Conservation (phyloP, 2,329 filamentous ascomycete genomes). For the Alternaria consortialis region DNA sequence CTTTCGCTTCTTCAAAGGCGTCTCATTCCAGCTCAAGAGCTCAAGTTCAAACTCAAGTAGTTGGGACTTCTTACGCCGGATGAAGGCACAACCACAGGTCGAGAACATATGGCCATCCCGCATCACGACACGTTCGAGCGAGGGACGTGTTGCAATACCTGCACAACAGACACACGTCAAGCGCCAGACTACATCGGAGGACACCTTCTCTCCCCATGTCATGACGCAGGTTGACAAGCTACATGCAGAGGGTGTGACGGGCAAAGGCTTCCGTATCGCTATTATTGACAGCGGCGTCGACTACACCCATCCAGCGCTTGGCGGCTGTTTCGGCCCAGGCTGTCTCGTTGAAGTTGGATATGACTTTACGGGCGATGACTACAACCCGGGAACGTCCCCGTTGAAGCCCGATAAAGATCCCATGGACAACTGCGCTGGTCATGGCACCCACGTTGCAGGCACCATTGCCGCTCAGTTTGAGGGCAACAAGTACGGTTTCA, state of each 20-base stretch:
- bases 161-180: conserved; percentile 13
- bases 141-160: background rate
- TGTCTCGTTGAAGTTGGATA: conserved; percentile 67
- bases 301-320: conserved; percentile 70
- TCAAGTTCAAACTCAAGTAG: conserved; percentile 11
- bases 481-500: conserved; percentile 28
- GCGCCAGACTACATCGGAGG: conserved; percentile 11
- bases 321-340: conserved; percentile 69
- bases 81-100: conserved; percentile 5
- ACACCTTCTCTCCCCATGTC: conserved; percentile 38
- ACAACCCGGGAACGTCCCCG: conserved; percentile 43
- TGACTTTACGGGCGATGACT: conserved; percentile 66
- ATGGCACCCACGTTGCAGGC: conserved; percentile 65
- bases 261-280: conserved; percentile 57
- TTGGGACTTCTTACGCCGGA: background rate
- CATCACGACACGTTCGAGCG: conserved; percentile 11
- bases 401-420: conserved; percentile 62
- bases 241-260: conserved; percentile 57
- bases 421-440: conserved; percentile 61
- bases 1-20: conserved; percentile 28
- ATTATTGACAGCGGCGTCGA: conserved; percentile 60
- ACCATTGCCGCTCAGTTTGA: conserved; percentile 68
- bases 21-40: conserved; percentile 25
- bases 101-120: conserved; percentile 25
- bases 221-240: conserved; percentile 50